phyloP scores from a whole-genome alignment of 495 filamentous ascomycete genomes.

The Penicillium parvum region DNA sequence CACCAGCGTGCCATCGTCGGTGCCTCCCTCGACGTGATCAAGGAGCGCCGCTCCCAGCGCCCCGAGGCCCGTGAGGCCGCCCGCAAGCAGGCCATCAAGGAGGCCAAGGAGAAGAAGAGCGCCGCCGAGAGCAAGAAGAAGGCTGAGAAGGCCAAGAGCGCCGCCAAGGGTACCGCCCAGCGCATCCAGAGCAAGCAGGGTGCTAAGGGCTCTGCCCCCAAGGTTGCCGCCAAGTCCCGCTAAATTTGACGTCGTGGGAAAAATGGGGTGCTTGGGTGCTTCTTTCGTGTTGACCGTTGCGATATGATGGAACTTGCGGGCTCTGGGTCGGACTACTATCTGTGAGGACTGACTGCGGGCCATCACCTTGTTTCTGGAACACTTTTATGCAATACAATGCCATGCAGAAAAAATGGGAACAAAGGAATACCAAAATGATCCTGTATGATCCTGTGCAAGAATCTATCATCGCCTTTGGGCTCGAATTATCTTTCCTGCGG shows the following conservation, averaged over 20 bases:
- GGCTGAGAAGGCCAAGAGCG: conserved; percentile 97
- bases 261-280: conserved; percentile 14
- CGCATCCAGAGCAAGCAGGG: conserved; percentile 94
- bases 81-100: conserved; percentile 85
- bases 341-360: conserved; percentile 23
- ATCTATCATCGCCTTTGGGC: conserved; percentile 1
- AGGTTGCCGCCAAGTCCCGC: conserved; percentile 83
- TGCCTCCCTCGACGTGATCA: conserved; percentile 98
- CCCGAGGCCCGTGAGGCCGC: conserved; percentile 93
- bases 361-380: conserved; percentile 30
- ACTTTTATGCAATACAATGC: conserved; percentile 28
- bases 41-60: conserved; percentile 90
- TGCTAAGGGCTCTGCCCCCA: conserved; percentile 81
- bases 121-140: conserved; percentile 88
- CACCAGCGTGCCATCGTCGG: conserved; percentile 97
- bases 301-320: conserved; percentile 31
- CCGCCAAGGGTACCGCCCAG: conserved; percentile 67
- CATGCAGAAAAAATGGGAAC: conserved; percentile 29
- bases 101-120: conserved; percentile 95
- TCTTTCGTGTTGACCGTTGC: conserved; percentile 25
- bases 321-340: conserved; percentile 22
- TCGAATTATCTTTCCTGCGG: background rate
- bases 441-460: conserved; percentile 12
- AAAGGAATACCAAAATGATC: conserved; percentile 23
- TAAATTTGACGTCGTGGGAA: conserved; percentile 52